Base-by-base conservation (phyloP, 2,329 filamentous ascomycete species). In the Xylaria sp. region DNA sequence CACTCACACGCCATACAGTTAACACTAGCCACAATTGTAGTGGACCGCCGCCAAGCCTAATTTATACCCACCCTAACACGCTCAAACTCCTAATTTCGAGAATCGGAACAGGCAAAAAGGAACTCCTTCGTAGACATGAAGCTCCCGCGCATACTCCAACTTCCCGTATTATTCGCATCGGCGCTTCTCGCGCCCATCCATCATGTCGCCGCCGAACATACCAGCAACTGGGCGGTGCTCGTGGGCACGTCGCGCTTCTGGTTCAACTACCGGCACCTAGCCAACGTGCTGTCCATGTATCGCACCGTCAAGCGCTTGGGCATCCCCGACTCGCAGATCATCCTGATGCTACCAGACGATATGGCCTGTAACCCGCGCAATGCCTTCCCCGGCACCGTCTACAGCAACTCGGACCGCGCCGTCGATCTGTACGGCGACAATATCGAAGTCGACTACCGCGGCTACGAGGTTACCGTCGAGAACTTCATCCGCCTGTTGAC, bases 341-440 rank as follows among this genome's bases (percentile, higher is more conserved):
- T 99, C 79, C 91, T 99, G 73, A 98, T 99, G 94, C 89, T 99
- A n/a, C 96, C 96, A 25, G 96, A 99, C 80, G 96, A 99, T 83
- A 98, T 99, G 93, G 96, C 96, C 45, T 99, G 96, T 86, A 99
- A 99, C 82, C 96, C 96, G 36, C 93, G 96, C 76, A 99, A 99
- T 80, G 94, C 94, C 58, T 99, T 99, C 80, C 94, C 96, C 0
- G 96, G 96, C 60, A 97, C 94, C 61, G 96, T 99, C 34, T 99
- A 98, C 86, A 97, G 96, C 82, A 98, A 99, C 78, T 94, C 96
- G 43, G 94, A 97, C 80, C 92, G 96, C 72, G 94, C 93, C 9
- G 91, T 99, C 57, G 96, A 99, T 78, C 86, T 99, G 5, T 99
- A 99, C 80, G 96, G 97, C 70, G 94, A 98, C 83, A 97, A 97